Evolutionary conservation across 257 asterid species (phyloP), one percentile per base, ranked within the genome.

Genomic region (Galeopsis tetrahit): DNA sequence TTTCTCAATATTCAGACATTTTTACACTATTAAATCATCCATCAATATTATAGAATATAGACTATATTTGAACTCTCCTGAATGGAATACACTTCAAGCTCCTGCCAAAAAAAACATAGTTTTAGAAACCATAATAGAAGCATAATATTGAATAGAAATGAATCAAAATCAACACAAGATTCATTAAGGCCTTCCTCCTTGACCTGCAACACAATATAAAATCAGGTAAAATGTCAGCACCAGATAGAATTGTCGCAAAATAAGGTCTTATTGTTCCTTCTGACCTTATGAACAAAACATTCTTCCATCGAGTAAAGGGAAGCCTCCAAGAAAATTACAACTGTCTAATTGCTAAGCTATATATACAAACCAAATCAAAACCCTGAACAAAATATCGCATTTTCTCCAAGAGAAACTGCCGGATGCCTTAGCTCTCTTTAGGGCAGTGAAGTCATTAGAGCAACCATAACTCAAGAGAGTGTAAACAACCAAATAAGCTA

Each of bases 51-150:
- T 64, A 75, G 76, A 83, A 67, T 74, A 85, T 72, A 75, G 76
- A 83, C 69, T 74, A 85, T 72, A 68, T 79, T 15, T 56, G 67
- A 77, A 86, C 85, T 80, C 81, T 86, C 79, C 84, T 68, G 84
- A 68, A 70, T 13, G 73, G 81, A 61, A 81, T 72, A 79, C 77
- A 75, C 82, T 78, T 77, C 74, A 69, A 69, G 63, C 13, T 75
- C 96, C 98, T 92, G 96, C 96, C 96, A 88, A 92, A 82, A 86
- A 61, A 38, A 71, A 83, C 72, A 75, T 59, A 63, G 68, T 6
- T 76, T 83, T 69, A 82, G 87, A 76, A 84, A 77, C 68, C 59
- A 53, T 59, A 78, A 49, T 33, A 63, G 49, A 74, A 72, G 48
- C 55, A 68, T 44, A 36, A 58, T 33, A 62, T 28, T 14, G 44